These are phyloP conservation scores for Agrocybe praecox DNA, from an alignment of 768 basidiomycete genomes.

Conservation along the genomic window DNA sequence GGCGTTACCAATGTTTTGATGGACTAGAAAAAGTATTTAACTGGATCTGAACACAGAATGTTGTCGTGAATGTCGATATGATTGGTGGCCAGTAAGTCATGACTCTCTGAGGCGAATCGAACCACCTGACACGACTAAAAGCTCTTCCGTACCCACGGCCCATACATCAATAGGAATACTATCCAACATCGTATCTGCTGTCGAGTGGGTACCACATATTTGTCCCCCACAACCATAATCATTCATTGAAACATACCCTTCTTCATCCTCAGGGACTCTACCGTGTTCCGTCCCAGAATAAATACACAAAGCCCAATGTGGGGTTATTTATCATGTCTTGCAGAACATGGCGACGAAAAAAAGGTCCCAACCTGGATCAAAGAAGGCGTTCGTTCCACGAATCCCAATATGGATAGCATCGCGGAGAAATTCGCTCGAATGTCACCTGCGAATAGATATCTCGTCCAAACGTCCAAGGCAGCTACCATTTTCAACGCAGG, in stretches of 20 bases:
- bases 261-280: constrained; percentile 21
- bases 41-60: constrained; percentile 17
- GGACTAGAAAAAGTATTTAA: background rate
- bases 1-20: background rate
- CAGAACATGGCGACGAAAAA: constrained; percentile 21
- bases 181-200: constrained; percentile 29
- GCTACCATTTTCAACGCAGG: constrained; percentile 31
- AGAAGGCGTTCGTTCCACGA: constrained; percentile 15
- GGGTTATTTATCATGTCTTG: constrained; percentile 28
- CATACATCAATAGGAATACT: constrained; percentile 33
- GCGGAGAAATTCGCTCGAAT: constrained; percentile 24
- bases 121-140: constrained; percentile 1
- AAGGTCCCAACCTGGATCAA: constrained; percentile 27
- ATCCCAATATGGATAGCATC: constrained; percentile 23
- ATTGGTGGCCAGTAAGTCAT: constrained; percentile 32
- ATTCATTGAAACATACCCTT: background rate
- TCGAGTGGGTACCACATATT: constrained; percentile 21
- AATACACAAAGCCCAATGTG: constrained; percentile 27
- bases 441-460: constrained; percentile 24
- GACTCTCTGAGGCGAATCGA: too few species aligned
- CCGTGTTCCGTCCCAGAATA: constrained; percentile 25
- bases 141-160: constrained; percentile 27
- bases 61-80: constrained; percentile 28
- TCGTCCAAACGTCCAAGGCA: constrained; percentile 31
- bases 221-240: background rate